Evolutionary conservation across 2,329 filamentous ascomycete species (phyloP).

Genomic region (Stagonosporopsis chrysanthemi): DNA sequence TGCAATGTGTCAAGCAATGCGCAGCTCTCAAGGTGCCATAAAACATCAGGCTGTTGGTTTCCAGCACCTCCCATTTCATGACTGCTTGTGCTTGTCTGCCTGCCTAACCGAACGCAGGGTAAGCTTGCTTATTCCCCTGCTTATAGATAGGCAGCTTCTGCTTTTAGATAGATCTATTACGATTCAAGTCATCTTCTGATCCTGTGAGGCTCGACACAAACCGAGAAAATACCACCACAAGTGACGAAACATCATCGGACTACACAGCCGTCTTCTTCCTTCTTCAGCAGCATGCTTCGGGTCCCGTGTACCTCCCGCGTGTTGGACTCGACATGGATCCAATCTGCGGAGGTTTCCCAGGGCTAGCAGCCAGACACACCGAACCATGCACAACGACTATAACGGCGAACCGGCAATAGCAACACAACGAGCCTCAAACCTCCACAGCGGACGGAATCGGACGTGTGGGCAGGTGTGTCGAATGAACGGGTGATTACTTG

Average conservation of each 20-base stretch:
- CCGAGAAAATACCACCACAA: not conserved
- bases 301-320: not conserved
- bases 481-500: not conserved
- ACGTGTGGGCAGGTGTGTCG: not conserved
- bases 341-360: not conserved
- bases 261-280: not conserved
- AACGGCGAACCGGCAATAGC: not conserved
- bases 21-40: not conserved
- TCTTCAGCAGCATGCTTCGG: not conserved
- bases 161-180: too few relatives aligned
- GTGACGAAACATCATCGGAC: not conserved
- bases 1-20: not conserved
- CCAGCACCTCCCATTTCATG: too few relatives aligned
- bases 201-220: not conserved
- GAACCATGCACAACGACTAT: conserved; percentile 7
- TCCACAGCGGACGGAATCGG: not conserved
- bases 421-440: not conserved
- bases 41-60: too few relatives aligned
- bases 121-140: too few relatives aligned
- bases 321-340: not conserved
- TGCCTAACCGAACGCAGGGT: too few relatives aligned
- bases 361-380: not conserved
- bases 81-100: too few relatives aligned
- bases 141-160: too few relatives aligned
- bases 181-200: too few relatives aligned